Evolutionary conservation across 2,329 filamentous ascomycete genomes (phyloP).

Genomic region (Penicillium sp.): DNA sequence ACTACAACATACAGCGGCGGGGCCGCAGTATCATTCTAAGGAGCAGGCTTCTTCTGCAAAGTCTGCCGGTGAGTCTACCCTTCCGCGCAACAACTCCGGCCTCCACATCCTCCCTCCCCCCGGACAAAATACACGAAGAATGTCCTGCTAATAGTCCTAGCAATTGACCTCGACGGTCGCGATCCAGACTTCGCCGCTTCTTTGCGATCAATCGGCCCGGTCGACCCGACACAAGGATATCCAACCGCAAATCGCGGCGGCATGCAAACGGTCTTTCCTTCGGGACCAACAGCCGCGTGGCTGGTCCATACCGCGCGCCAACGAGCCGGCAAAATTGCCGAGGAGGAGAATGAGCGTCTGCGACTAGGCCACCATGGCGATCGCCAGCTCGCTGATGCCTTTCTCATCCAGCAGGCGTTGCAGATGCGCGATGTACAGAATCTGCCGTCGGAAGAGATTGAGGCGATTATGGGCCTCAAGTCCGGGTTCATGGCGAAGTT

Average conservation of each 20-base stretch:
- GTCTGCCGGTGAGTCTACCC: conserved; percentile 45
- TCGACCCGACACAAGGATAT: conserved; percentile 61
- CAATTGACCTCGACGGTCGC: conserved; percentile 63
- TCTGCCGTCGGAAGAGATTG: conserved; percentile 43
- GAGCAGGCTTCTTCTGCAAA: conserved; percentile 38
- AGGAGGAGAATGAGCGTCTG: conserved; percentile 58
- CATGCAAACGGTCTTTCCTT: conserved; percentile 42
- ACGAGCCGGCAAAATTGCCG: conserved; percentile 56
- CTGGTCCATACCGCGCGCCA: conserved; percentile 57
- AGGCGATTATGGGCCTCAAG: conserved; percentile 50
- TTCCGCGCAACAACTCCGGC: too few species aligned
- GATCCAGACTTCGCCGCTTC: conserved; percentile 76
- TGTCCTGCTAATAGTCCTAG: too few species aligned
- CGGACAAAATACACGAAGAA: not conserved
- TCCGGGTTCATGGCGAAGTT: conserved; percentile 48
- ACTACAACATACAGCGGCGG: conserved; percentile 11
- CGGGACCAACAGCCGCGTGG: conserved; percentile 58
- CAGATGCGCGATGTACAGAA: conserved; percentile 52
- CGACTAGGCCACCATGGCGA: conserved; percentile 34
- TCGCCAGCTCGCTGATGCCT: conserved; percentile 49
- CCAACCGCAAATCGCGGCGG: conserved; percentile 51
- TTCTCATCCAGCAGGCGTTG: conserved; percentile 54
- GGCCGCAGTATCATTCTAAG: conserved; percentile 40
- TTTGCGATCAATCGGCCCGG: conserved; percentile 68
- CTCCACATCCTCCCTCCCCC: conserved; percentile 13